These are phyloP conservation scores for Mycosphaerella sp. DNA, from an alignment of 2,329 filamentous ascomycete genomes.

Conservation along the genomic window DNA sequence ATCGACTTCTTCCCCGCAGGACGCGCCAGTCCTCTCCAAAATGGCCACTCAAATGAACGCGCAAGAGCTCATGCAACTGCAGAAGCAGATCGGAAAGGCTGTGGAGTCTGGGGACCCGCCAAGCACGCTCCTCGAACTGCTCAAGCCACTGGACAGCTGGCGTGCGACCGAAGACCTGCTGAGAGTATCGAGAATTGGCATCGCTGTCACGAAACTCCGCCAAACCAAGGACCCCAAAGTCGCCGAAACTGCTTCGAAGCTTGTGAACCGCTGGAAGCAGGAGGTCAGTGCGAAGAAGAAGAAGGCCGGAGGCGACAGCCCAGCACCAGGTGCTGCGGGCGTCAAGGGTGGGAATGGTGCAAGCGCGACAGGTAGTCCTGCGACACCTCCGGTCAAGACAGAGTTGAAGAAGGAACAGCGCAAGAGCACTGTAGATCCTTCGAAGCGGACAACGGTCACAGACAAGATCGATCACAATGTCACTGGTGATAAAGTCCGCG, in stretches of 20 bases:
- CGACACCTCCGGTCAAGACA: conserved; percentile 40
- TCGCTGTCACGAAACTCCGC: conserved; percentile 81
- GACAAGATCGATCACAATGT: conserved; percentile 74
- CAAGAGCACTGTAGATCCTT: conserved; percentile 53
- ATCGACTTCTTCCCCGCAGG: neutral
- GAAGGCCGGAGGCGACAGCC: conserved; percentile 37
- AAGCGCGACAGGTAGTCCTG: conserved; percentile 37
- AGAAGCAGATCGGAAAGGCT: conserved; percentile 75
- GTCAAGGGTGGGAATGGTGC: conserved; percentile 34
- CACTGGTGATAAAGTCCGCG: conserved; percentile 66
- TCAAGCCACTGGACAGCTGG: conserved; percentile 74
- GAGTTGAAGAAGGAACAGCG: conserved; percentile 37
- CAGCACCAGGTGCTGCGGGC: conserved; percentile 37
- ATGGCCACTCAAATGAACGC: conserved; percentile 58
- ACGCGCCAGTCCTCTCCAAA: conserved; percentile 10
- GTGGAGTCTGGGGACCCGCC: conserved; percentile 67
- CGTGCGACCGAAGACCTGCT: conserved; percentile 83
- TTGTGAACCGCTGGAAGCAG: conserved; percentile 83
- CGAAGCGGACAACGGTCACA: conserved; percentile 75
- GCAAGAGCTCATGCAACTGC: conserved; percentile 70
- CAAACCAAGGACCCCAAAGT: conserved; percentile 69
- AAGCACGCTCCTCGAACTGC: conserved; percentile 63
- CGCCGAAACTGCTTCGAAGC: conserved; percentile 66
- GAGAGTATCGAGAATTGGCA: conserved; percentile 83
- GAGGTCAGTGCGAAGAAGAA: conserved; percentile 56